Base-by-base conservation (phyloP, 2,329 filamentous ascomycete genomes). In the Chalara sp. region DNA sequence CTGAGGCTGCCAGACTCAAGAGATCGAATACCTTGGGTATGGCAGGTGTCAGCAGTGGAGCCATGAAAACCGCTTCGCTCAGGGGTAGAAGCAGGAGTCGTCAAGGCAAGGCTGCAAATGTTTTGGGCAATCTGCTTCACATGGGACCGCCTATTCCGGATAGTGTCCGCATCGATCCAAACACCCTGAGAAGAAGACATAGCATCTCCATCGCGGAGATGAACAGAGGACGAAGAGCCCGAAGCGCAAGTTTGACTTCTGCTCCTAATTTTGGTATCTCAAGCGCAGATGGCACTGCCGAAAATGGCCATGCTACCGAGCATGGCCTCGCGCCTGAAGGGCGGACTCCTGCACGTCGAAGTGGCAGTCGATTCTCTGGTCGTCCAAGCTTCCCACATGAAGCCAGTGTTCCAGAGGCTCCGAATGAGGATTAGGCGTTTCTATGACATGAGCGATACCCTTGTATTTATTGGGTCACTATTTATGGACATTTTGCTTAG, bases 1-100 rank as follows among this genome's bases (percentile, higher is more conserved):
- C 73, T 5, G 70, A 70, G 30, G 76, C 81, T 48, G 53, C 55
- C 6, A 42, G 49, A 5, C 46, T 53, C 8, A 51, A 56, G 48
- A 56, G 54, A 1, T 61, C 60, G 3, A 46, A 49, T 8, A 49
- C 31, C n/a, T 49, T 41, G 11, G 46, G 31, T 41, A 32, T 32
- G 46, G 32, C 30, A 6, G 37, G 49, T 6, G 48, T 56, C 13
- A 55, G 46, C 35, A 56, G 48, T 6, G 52, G 53, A 7, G 53
- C 53, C 11, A 30, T 45, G 4, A 59, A 54, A 37, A 53, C 41
- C 53, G 12, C 56, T 13, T 52, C 35, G n/a, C 8, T n/a, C 35
- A 37, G 47, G 5, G 58, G 55, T 33, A 48, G 51, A 47, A 51
- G 50, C 5, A 48, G 51, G 46, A 51, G 50, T 6, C 54, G 47